These are phyloP conservation scores for Metschnikowia cubensis DNA, from an alignment of 805 yeast species.

Conservation along the genomic window DNA sequence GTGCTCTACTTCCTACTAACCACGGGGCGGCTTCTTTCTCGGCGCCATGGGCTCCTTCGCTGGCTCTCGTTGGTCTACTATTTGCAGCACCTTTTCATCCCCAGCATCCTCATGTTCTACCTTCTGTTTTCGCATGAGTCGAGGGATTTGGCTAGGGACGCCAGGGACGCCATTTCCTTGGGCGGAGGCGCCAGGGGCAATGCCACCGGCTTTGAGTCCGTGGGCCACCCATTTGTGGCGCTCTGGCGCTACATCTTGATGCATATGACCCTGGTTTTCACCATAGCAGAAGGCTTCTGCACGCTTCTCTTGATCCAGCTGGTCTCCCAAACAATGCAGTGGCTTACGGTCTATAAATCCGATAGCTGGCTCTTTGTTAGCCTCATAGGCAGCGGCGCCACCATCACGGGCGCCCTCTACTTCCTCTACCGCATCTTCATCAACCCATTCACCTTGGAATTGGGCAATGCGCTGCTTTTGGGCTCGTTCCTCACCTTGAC, in stretches of 20 bases:
- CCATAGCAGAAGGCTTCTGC: constrained; percentile 90
- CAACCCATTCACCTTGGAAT: constrained; percentile 65
- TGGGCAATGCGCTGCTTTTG: constrained; percentile 72
- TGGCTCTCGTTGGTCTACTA: constrained; percentile 58
- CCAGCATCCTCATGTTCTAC: constrained; percentile 71
- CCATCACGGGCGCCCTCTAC: constrained; percentile 71
- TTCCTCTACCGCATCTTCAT: constrained; percentile 81
- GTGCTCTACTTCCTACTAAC: constrained; percentile 65
- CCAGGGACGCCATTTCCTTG: neutral
- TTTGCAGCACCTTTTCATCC: constrained; percentile 77
- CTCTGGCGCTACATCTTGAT: constrained; percentile 71
- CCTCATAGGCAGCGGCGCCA: constrained; percentile 66
- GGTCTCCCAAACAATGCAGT: constrained; percentile 73
- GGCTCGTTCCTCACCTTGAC: constrained; percentile 83
- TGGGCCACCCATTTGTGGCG: constrained; percentile 1
- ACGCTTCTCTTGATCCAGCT: constrained; percentile 89
- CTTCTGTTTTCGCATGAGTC: constrained; percentile 25
- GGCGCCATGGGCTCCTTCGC: constrained; percentile 38
- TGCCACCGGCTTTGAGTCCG: neutral
- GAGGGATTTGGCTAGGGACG: neutral
- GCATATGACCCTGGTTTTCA: constrained; percentile 85
- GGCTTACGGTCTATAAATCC: constrained; percentile 58
- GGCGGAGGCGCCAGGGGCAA: neutral
- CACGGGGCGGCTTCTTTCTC: constrained; percentile 57
- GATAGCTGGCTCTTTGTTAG: constrained; percentile 79